Evolutionary conservation across 129 eudicot genomes (phyloP).

Genomic region (Sambucus nigra): DNA sequence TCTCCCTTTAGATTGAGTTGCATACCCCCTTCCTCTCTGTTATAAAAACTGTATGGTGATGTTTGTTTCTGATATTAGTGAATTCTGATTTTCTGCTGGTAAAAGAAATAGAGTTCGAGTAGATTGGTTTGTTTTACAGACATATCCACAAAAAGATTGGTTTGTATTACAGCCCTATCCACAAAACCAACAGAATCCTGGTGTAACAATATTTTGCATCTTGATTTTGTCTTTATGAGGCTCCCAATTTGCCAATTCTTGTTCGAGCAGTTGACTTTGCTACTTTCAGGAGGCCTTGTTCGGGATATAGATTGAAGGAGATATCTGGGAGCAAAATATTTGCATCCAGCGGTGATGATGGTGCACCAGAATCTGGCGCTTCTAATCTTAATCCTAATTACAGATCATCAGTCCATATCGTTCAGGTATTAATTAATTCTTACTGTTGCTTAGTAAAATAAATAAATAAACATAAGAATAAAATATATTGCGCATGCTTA

Average conservation of each 20-base stretch:
- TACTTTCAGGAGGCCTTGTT: slow-evolving; percentile 54
- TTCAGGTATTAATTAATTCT: slow-evolving; percentile 37
- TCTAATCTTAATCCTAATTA: slow-evolving; percentile 18
- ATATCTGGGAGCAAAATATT: slow-evolving; percentile 61
- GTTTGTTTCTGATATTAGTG: too few species aligned
- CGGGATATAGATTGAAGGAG: slow-evolving; percentile 62
- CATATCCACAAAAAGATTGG: too few species aligned
- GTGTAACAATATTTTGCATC: too few species aligned
- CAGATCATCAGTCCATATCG: slow-evolving; percentile 49
- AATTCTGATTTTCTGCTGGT: too few species aligned
- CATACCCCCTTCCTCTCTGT: too few species aligned
- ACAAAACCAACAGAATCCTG: too few species aligned
- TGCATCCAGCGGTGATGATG: slow-evolving; percentile 32
- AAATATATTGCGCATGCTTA: neutral
- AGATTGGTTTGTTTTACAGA: too few species aligned
- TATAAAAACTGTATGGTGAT: too few species aligned
- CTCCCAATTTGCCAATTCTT: neutral
- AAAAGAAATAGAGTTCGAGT: too few species aligned
- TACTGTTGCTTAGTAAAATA: neutral
- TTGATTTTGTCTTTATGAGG: too few species aligned
- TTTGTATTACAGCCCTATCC: too few species aligned
- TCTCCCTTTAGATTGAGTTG: too few species aligned
- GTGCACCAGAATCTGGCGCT: slow-evolving; percentile 29
- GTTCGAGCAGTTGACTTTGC: neutral
- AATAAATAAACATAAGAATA: neutral